A percentile compares a stretch with the other conserved stretches of the same genome.
Evolutionary conservation across 2,329 filamentous ascomycete genomes (phyloP).

Genomic region (Aureobasidium subglaciale): DNA sequence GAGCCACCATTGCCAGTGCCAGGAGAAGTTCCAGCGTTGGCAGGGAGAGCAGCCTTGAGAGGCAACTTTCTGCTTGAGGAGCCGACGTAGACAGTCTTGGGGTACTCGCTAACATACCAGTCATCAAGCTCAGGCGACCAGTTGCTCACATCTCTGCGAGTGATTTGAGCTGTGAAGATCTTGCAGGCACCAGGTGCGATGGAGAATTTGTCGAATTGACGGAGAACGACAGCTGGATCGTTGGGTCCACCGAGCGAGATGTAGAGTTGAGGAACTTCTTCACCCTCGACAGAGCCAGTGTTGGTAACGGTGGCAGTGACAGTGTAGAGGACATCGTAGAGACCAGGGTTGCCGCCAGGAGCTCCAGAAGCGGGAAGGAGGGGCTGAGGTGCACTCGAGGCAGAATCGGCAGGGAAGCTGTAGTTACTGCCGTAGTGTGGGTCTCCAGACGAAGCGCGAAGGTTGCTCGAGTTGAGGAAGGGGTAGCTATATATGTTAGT

Average conservation of each 20-base stretch:
- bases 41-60: slow-evolving; percentile 29
- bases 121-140: slow-evolving; percentile 78
- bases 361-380: slow-evolving; percentile 54
- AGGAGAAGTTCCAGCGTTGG: background rate
- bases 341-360: slow-evolving; percentile 52
- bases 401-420: slow-evolving; percentile 50
- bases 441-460: slow-evolving; percentile 51
- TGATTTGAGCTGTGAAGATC: slow-evolving; percentile 62
- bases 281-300: slow-evolving; percentile 57
- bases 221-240: slow-evolving; percentile 60
- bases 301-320: slow-evolving; percentile 65
- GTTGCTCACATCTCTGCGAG: slow-evolving; percentile 75
- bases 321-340: slow-evolving; percentile 64
- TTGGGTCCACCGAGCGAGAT: slow-evolving; percentile 70
- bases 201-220: slow-evolving; percentile 71
- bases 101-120: slow-evolving; percentile 59
- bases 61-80: slow-evolving; percentile 51
- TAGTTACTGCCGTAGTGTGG: slow-evolving; percentile 56
- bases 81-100: slow-evolving; percentile 56
- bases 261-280: slow-evolving; percentile 70
- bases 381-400: slow-evolving; percentile 53
- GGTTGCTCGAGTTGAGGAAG: slow-evolving; percentile 58
- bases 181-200: slow-evolving; percentile 62
- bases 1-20: slow-evolving; percentile 5
- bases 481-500: slow-evolving; percentile 45